phyloP scores from a whole-genome alignment of 2,329 filamentous ascomycete species.

The Verticillium klebahnii region DNA sequence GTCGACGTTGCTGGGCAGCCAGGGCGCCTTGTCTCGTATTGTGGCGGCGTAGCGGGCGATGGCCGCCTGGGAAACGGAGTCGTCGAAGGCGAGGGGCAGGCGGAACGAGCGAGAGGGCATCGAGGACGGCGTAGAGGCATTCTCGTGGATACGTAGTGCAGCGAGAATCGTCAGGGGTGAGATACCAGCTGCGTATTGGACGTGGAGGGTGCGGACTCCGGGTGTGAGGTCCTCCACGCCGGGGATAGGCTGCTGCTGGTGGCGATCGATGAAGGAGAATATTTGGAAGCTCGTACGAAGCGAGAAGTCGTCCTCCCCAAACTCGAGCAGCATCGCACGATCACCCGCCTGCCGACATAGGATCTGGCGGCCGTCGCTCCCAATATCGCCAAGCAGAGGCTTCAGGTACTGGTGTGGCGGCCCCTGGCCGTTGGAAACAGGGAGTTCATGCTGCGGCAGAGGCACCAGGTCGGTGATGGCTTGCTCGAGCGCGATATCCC shows the following conservation, averaged over 20 bases:
- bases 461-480: slow-evolving; percentile 16
- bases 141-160: slow-evolving; percentile 16
- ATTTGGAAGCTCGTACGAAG: slow-evolving; percentile 27
- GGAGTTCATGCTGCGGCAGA: not conserved
- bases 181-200: slow-evolving; percentile 19
- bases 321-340: slow-evolving; percentile 27
- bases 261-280: slow-evolving; percentile 26
- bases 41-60: slow-evolving; percentile 58
- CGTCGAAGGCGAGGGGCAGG: slow-evolving; percentile 34
- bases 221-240: slow-evolving; percentile 25
- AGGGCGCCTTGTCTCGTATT: slow-evolving; percentile 55
- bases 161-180: slow-evolving; percentile 15
- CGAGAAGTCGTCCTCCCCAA: slow-evolving; percentile 23
- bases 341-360: slow-evolving; percentile 28
- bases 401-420: not conserved
- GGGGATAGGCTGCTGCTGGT: slow-evolving; percentile 19
- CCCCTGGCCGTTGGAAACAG: not conserved
- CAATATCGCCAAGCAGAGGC: slow-evolving; percentile 11
- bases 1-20: slow-evolving; percentile 57
- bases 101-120: slow-evolving; percentile 24
- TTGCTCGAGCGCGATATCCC: slow-evolving; percentile 15
- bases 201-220: slow-evolving; percentile 28
- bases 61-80: slow-evolving; percentile 39
- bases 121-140: slow-evolving; percentile 9
- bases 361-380: slow-evolving; percentile 10